Conservation (phyloP, 2,329 filamentous ascomycete genomes). For the Fusarium proliferatum region DNA sequence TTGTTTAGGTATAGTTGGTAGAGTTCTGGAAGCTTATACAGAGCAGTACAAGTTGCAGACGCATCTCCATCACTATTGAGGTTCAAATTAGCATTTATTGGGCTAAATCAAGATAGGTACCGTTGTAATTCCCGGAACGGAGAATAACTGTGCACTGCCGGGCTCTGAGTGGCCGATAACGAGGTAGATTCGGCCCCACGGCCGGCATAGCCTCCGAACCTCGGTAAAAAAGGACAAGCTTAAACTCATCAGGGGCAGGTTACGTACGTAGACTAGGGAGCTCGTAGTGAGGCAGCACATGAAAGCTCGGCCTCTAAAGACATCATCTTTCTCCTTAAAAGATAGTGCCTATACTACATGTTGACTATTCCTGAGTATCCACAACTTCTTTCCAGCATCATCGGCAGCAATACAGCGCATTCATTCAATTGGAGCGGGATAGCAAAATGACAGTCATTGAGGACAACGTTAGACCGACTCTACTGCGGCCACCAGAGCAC, state of each 20-base stretch:
- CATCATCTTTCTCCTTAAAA: not conserved
- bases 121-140: constrained; percentile 1
- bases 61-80: not conserved
- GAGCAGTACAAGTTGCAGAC: constrained; percentile 6
- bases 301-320: constrained; percentile 26
- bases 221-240: constrained; percentile 32
- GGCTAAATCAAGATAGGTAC: not conserved
- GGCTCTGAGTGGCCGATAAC: constrained; percentile 22
- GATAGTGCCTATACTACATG: not conserved
- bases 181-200: constrained; percentile 33
- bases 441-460: constrained; percentile 38
- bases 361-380: not conserved
- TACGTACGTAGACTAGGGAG: constrained; percentile 20
- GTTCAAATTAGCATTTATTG: not conserved
- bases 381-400: not conserved
- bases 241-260: constrained; percentile 26
- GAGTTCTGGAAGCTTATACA: not conserved
- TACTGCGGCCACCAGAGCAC: constrained; percentile 76
- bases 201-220: constrained; percentile 28
- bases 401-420: not conserved
- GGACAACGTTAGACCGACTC: constrained; percentile 49
- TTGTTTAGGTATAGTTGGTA: not conserved
- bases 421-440: not conserved
- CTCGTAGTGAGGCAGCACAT: constrained; percentile 21
- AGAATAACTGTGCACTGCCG: constrained; percentile 1